These are phyloP conservation scores for Trichoderma simmonsii DNA, from an alignment of 2,329 filamentous ascomycete species.

Conservation along the genomic window DNA sequence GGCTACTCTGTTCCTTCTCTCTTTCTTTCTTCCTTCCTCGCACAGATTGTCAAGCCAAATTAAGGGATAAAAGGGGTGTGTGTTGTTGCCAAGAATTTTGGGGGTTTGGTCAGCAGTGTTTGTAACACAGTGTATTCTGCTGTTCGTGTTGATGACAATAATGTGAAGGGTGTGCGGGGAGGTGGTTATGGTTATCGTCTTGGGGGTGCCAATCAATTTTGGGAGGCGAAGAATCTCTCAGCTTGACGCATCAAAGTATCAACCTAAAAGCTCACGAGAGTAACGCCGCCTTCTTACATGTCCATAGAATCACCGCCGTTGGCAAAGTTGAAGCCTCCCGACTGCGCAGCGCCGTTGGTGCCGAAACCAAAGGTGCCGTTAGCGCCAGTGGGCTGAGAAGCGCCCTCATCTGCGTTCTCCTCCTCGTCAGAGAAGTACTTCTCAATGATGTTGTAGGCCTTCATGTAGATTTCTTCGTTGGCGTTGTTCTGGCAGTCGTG, in stretches of 20 bases:
- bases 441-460: constrained; percentile 99
- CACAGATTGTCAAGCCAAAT: constrained; percentile 39
- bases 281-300: constrained; percentile 46
- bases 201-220: constrained; percentile 14
- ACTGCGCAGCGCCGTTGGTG: constrained; percentile 58
- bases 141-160: constrained; percentile 14
- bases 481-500: constrained; percentile 99
- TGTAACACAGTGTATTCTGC: neutral
- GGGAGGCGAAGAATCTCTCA: neutral
- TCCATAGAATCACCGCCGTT: constrained; percentile 65
- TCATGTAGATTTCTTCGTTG: constrained; percentile 99
- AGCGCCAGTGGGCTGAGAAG: constrained; percentile 65
- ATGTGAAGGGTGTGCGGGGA: constrained; percentile 1
- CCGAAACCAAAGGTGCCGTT: constrained; percentile 81
- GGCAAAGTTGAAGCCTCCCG: constrained; percentile 91
- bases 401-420: constrained; percentile 79
- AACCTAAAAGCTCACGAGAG: neutral
- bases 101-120: constrained; percentile 20
- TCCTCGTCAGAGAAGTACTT: constrained; percentile 99
- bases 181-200: neutral
- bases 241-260: constrained; percentile 2
- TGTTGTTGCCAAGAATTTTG: constrained; percentile 32
- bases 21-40: constrained; percentile 22
- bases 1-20: constrained; percentile 15
- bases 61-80: constrained; percentile 28